phyloP scores from a whole-genome alignment of 306 rosid genomes.

The Glycine soja region DNA sequence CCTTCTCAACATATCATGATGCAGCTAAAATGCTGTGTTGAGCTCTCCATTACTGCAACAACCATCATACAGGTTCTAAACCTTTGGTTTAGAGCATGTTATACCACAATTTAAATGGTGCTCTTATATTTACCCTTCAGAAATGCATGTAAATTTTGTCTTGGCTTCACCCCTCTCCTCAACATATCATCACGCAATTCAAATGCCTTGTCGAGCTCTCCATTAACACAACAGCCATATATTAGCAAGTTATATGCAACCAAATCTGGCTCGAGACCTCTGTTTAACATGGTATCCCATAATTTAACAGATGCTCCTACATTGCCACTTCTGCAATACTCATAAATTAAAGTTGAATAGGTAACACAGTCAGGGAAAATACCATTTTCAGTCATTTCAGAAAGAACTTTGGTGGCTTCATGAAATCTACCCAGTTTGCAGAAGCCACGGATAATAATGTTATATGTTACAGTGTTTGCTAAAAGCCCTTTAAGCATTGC shows the following conservation, averaged over 20 bases:
- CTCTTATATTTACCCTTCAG: slow-evolving; percentile 59
- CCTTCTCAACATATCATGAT: slow-evolving; percentile 59
- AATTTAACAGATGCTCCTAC: slow-evolving; percentile 66
- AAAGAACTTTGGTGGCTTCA: slow-evolving; percentile 73
- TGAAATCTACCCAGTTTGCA: slow-evolving; percentile 77
- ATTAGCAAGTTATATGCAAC: slow-evolving; percentile 80
- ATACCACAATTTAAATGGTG: slow-evolving; percentile 63
- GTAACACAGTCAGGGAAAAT: slow-evolving; percentile 83
- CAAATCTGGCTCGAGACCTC: slow-evolving; percentile 78
- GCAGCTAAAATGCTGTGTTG: slow-evolving; percentile 57
- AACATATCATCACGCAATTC: slow-evolving; percentile 89
- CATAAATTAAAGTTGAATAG: slow-evolving; percentile 83
- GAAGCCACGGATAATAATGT: slow-evolving; percentile 84
- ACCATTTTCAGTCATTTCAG: slow-evolving; percentile 70
- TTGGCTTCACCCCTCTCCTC: slow-evolving; percentile 69
- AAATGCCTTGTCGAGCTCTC: slow-evolving; percentile 72
- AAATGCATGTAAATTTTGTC: slow-evolving; percentile 60
- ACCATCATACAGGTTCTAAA: slow-evolving; percentile 64
- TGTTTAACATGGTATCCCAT: slow-evolving; percentile 85
- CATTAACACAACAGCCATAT: slow-evolving; percentile 83
- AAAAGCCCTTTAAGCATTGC: slow-evolving; percentile 69
- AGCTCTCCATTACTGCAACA: slow-evolving; percentile 62
- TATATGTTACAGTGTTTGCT: slow-evolving; percentile 79
- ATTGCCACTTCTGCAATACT: slow-evolving; percentile 74
- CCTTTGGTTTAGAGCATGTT: slow-evolving; percentile 60